Evolutionary conservation across 768 basidiomycete species (phyloP).

Genomic region (Sporobolomyces phaffii): DNA sequence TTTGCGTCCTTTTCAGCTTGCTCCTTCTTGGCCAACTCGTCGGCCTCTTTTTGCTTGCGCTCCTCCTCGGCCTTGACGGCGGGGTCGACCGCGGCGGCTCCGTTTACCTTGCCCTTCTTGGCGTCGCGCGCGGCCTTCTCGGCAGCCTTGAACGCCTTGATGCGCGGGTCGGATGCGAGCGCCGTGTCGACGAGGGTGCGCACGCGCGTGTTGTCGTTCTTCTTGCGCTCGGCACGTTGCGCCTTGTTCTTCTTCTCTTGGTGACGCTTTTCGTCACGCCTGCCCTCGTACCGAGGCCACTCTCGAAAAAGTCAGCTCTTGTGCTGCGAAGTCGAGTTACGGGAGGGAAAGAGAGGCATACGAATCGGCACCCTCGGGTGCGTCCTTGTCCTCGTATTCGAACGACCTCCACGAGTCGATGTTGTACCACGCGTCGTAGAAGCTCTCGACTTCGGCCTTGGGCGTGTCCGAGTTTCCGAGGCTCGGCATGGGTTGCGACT

Average conservation of each 20-base stretch:
- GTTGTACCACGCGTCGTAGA: constrained; percentile 99
- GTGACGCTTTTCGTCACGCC: constrained; percentile 97
- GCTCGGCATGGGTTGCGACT: constrained; percentile 68
- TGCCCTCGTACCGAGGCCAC: constrained; percentile 43
- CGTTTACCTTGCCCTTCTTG: constrained; percentile 51
- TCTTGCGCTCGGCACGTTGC: constrained; percentile 91
- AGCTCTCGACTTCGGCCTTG: constrained; percentile 77
- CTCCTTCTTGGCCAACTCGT: constrained; percentile 65
- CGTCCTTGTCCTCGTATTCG: constrained; percentile 96
- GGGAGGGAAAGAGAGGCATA: constrained; percentile 48
- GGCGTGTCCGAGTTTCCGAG: constrained; percentile 65
- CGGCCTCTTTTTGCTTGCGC: constrained; percentile 51
- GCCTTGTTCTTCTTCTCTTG: constrained; percentile 99
- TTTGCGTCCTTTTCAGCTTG: constrained; percentile 55
- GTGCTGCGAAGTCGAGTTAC: background rate
- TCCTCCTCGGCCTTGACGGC: constrained; percentile 54
- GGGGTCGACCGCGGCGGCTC: constrained; percentile 44
- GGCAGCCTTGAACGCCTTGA: constrained; percentile 92
- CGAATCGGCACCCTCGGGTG: constrained; percentile 95
- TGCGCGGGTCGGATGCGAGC: constrained; percentile 77
- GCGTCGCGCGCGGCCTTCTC: constrained; percentile 91
- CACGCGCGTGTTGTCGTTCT: constrained; percentile 88
- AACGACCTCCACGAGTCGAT: constrained; percentile 98
- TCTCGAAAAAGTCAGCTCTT: background rate
- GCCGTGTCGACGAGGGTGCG: constrained; percentile 80